These are phyloP conservation scores for Plectosphaerella cucumerina DNA, from an alignment of 2,329 filamentous ascomycete species.

Conservation along the genomic window DNA sequence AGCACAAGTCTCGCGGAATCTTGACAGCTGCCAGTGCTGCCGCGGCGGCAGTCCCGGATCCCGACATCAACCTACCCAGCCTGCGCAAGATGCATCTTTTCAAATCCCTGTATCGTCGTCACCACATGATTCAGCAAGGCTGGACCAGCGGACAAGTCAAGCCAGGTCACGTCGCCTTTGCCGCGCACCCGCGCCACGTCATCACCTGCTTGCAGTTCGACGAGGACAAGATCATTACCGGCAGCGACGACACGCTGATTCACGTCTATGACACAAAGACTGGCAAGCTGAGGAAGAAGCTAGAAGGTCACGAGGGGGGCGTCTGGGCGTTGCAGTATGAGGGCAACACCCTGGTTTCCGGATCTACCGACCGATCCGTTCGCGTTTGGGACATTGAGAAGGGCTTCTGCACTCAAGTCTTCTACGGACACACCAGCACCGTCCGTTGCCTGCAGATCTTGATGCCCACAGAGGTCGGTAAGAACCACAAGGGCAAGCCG, in stretches of 20 bases:
- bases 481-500: slow-evolving; percentile 63
- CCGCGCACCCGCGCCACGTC: slow-evolving; percentile 93
- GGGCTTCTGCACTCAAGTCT: slow-evolving; percentile 88
- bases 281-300: slow-evolving; percentile 73
- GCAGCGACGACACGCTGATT: slow-evolving; percentile 95
- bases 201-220: slow-evolving; percentile 98
- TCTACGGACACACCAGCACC: slow-evolving; percentile 96
- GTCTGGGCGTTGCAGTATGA: slow-evolving; percentile 98
- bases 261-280: slow-evolving; percentile 98
- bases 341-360: slow-evolving; percentile 90
- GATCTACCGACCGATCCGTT: slow-evolving; percentile 94
- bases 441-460: slow-evolving; percentile 94
- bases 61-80: slow-evolving; percentile 71
- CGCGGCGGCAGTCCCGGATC: slow-evolving; percentile 76
- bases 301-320: slow-evolving; percentile 92
- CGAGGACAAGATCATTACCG: slow-evolving; percentile 95
- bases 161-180: slow-evolving; percentile 89
- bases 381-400: slow-evolving; percentile 98
- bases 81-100: slow-evolving; percentile 85
- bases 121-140: slow-evolving; percentile 82
- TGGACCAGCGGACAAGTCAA: slow-evolving; percentile 87
- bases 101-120: slow-evolving; percentile 92
- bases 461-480: slow-evolving; percentile 76
- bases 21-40: slow-evolving; percentile 83
- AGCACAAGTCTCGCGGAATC: slow-evolving; percentile 70